Percentiles rank a stretch among this genome's conserved stretches.
Conservation (phyloP, 768 basidiomycete species). For the Krasilnikovozyma curviuscula region DNA sequence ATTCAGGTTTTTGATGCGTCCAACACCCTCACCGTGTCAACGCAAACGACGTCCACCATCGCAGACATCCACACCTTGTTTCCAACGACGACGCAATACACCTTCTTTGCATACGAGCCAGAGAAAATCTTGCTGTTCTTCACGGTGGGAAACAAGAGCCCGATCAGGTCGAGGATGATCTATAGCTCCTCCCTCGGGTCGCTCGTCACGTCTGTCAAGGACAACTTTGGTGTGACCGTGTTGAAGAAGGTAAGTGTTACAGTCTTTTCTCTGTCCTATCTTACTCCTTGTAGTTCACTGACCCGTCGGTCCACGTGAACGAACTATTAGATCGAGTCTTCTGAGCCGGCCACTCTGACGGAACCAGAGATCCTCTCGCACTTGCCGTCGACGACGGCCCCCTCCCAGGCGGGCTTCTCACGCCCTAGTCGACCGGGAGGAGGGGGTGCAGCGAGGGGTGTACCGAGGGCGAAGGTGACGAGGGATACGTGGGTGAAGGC, state of each 20-base stretch:
- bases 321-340: slow-evolving; percentile 7
- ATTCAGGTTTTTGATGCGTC: not conserved
- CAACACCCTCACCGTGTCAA: not conserved
- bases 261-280: not conserved
- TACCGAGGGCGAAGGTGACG: too few relatives aligned
- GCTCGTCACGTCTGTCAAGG: not conserved
- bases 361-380: slow-evolving; percentile 7
- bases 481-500: too few relatives aligned
- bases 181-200: slow-evolving; percentile 4
- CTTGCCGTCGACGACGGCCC: too few relatives aligned
- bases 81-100: slow-evolving; percentile 6
- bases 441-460: too few relatives aligned
- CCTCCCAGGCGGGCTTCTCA: too few relatives aligned
- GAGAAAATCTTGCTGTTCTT: slow-evolving; percentile 3
- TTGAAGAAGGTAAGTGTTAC: slow-evolving; percentile 2
- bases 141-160: slow-evolving; percentile 4
- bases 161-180: slow-evolving; percentile 9
- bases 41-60: not conserved
- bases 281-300: not conserved
- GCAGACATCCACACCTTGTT: not conserved
- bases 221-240: not conserved
- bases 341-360: slow-evolving; percentile 5
- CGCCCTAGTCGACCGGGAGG: too few relatives aligned
- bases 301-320: too few relatives aligned
- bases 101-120: slow-evolving; percentile 6